phyloP scores from a whole-genome alignment of 2,329 filamentous ascomycete species.

The Colletotrichum sp. region DNA sequence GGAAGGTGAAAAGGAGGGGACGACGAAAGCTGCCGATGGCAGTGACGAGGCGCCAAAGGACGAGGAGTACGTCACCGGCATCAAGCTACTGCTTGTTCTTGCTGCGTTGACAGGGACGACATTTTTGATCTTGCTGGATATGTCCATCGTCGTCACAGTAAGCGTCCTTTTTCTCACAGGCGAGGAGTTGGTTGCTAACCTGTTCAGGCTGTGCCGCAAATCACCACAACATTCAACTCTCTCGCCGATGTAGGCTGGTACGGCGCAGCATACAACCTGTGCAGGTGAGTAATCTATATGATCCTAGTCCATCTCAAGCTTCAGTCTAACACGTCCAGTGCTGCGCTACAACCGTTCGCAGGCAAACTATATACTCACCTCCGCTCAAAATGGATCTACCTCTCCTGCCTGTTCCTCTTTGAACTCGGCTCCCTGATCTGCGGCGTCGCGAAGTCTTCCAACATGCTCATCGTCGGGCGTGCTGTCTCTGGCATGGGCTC shows the following conservation, averaged over 20 bases:
- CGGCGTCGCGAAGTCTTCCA: constrained; percentile 46
- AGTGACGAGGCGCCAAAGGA: neutral
- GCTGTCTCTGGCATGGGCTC: constrained; percentile 52
- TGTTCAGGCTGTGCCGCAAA: constrained; percentile 49
- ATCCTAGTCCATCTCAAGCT: neutral
- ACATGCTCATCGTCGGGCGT: constrained; percentile 54
- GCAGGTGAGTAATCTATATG: constrained; percentile 35
- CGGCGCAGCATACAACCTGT: constrained; percentile 52
- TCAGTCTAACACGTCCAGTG: constrained; percentile 32
- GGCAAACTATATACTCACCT: constrained; percentile 56
- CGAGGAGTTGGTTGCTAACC: neutral
- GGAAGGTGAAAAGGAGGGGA: neutral
- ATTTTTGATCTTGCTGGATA: constrained; percentile 56
- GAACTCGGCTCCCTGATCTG: constrained; percentile 52
- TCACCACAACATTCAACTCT: constrained; percentile 55
- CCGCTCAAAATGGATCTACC: constrained; percentile 30
- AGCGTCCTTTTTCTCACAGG: neutral
- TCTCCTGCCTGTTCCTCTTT: constrained; percentile 34
- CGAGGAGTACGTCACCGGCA: constrained; percentile 31
- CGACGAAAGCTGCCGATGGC: neutral
- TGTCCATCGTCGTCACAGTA: constrained; percentile 58
- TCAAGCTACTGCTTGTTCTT: constrained; percentile 38
- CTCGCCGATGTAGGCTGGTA: constrained; percentile 63
- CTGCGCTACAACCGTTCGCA: constrained; percentile 54
- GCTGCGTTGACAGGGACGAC: constrained; percentile 43